phyloP scores from a whole-genome alignment of 169 alveolate genomes.

The Eimeria zaria region DNA sequence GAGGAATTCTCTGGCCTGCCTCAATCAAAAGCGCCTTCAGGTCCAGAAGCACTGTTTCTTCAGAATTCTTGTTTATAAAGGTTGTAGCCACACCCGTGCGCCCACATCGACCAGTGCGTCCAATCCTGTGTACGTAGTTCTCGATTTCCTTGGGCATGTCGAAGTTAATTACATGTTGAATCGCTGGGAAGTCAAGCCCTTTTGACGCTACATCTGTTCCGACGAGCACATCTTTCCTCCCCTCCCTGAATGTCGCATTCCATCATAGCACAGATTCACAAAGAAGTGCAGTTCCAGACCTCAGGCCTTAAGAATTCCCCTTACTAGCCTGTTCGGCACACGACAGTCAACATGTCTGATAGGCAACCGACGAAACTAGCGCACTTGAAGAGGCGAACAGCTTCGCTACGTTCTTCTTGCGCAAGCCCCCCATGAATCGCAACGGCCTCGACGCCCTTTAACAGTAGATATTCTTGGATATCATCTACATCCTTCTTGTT shows the following conservation, averaged over 20 bases:
- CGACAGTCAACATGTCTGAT: background rate
- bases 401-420: conserved; percentile 94
- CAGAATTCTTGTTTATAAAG: conserved; percentile 93
- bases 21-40: conserved; percentile 95
- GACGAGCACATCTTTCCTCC: conserved; percentile 92
- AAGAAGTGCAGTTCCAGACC: background rate
- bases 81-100: conserved; percentile 98
- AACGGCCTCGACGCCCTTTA: conserved; percentile 94
- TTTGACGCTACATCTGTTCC: conserved; percentile 99
- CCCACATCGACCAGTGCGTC: conserved; percentile 99
- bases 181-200: conserved; percentile 98
- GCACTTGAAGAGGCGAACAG: conserved; percentile 92
- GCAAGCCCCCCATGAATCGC: conserved; percentile 97
- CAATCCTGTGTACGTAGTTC: conserved; percentile 99
- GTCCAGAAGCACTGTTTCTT: conserved; percentile 91
- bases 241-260: conserved; percentile 82
- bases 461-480: conserved; percentile 95
- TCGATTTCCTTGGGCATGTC: conserved; percentile 99
- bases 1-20: conserved; percentile 95
- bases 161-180: conserved; percentile 98
- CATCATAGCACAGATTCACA: background rate
- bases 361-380: background rate
- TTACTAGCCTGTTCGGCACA: background rate
- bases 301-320: background rate
- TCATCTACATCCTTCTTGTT: conserved; percentile 98